These are phyloP conservation scores for Phytopythium montanum DNA, from an alignment of 352 stramenopile genomes.

Conservation along the genomic window DNA sequence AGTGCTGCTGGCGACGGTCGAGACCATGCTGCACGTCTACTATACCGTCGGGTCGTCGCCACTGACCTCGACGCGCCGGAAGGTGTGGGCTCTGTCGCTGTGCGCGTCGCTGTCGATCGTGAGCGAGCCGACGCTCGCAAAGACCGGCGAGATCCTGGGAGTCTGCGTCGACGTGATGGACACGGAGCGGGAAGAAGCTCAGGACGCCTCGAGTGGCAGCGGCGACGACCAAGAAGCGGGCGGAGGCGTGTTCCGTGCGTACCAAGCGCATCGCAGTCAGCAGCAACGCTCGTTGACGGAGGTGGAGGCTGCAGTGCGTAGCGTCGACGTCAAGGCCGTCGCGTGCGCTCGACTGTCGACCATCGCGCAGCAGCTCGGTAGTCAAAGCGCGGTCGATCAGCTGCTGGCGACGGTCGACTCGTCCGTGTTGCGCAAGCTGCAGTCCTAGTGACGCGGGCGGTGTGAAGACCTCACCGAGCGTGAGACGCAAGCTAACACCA, in stretches of 20 bases:
- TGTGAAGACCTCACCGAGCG: too few species aligned
- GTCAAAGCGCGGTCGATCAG: slow-evolving; percentile 32
- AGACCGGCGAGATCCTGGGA: slow-evolving; percentile 65
- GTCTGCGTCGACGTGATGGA: slow-evolving; percentile 65
- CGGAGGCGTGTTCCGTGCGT: slow-evolving; percentile 50
- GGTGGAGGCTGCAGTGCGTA: slow-evolving; percentile 34
- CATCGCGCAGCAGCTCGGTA: slow-evolving; percentile 36
- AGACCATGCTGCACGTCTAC: slow-evolving; percentile 69
- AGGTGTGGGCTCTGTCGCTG: slow-evolving; percentile 66
- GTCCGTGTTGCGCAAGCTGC: slow-evolving; percentile 52
- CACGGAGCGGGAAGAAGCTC: slow-evolving; percentile 42
- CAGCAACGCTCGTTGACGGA: slow-evolving; percentile 15
- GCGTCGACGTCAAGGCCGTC: slow-evolving; percentile 42
- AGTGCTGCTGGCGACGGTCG: slow-evolving; percentile 37
- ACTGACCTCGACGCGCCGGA: slow-evolving; percentile 49
- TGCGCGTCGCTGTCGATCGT: slow-evolving; percentile 37
- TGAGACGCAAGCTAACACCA: not conserved
- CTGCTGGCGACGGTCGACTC: slow-evolving; percentile 56
- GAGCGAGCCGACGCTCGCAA: slow-evolving; percentile 42
- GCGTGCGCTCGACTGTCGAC: slow-evolving; percentile 36
- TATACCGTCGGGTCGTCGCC: slow-evolving; percentile 63
- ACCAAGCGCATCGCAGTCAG: slow-evolving; percentile 32
- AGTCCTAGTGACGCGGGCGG: slow-evolving; percentile 23
- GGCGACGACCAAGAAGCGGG: slow-evolving; percentile 8
- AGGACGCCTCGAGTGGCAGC: slow-evolving; percentile 13